Percentiles rank a stretch among this genome's conserved stretches.
These are phyloP conservation scores for Porphyrellus sp. DNA, from an alignment of 1,284 basidiomycete genomes.

Conservation along the genomic window DNA sequence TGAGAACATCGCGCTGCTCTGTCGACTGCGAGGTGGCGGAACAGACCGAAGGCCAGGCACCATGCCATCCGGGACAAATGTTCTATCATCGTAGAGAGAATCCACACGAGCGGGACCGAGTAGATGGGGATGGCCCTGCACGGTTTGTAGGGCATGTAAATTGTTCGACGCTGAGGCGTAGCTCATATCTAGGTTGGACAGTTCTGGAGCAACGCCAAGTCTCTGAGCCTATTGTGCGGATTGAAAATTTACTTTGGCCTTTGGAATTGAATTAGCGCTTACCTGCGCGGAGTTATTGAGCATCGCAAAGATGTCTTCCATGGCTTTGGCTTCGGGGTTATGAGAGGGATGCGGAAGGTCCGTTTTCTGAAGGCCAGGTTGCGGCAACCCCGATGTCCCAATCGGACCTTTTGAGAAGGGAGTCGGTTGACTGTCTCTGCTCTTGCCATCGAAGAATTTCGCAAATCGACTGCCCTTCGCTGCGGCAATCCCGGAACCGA, in stretches of 20 bases:
- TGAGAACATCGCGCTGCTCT: slow-evolving; percentile 52
- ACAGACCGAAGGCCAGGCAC: slow-evolving; percentile 74
- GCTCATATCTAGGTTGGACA: slow-evolving; percentile 23
- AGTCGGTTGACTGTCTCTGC: slow-evolving; percentile 42
- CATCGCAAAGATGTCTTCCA: slow-evolving; percentile 70
- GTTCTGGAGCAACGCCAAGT: slow-evolving; percentile 22
- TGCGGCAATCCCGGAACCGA: slow-evolving; percentile 41
- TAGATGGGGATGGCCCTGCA: slow-evolving; percentile 45
- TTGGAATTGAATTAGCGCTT: slow-evolving; percentile 3
- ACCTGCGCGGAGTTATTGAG: slow-evolving; percentile 35
- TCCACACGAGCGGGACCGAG: slow-evolving; percentile 50
- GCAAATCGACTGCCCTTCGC: slow-evolving; percentile 76
- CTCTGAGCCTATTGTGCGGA: slow-evolving; percentile 30
- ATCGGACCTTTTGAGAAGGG: slow-evolving; percentile 41
- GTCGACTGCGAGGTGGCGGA: slow-evolving; percentile 58
- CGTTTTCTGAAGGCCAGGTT: slow-evolving; percentile 47
- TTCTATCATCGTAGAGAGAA: slow-evolving; percentile 69
- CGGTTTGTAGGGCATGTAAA: slow-evolving; percentile 37
- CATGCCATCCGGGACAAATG: slow-evolving; percentile 78
- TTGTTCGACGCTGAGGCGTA: slow-evolving; percentile 28
- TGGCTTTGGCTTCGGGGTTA: slow-evolving; percentile 51
- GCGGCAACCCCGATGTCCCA: slow-evolving; percentile 41
- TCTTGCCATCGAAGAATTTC: slow-evolving; percentile 77
- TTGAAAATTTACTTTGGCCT: neutral
- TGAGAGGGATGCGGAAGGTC: slow-evolving; percentile 40